Base-by-base conservation (phyloP, 1,139 yeast genomes). In the Saccharomyces uvarum region DNA sequence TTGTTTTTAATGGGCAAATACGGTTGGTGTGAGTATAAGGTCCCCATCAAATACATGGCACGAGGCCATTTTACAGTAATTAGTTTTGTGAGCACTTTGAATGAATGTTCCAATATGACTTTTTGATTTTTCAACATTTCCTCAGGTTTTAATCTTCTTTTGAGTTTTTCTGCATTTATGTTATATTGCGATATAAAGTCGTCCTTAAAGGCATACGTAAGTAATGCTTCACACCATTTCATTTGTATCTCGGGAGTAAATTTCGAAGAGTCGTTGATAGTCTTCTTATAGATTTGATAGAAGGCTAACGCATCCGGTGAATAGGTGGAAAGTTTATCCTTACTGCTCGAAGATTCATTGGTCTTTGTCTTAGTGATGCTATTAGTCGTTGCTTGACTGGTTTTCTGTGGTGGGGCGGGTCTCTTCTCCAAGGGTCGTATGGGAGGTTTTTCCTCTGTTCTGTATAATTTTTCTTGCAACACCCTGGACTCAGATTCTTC, bases 1-100 rank as follows among this genome's bases (percentile, higher is more conserved):
- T 69, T 67, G 21, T 65, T 60, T 26, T 61, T 59, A n/a, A 64
- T 60, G 38, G 57, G 57, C 49, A 66, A 51, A 49, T 67, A 66
- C 2, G 69, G 65, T 53, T 60, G 74, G 65, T 59, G 75, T 78
- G 88, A 82, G 63, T 81, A 84, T 49, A 82, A 72, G 42, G 84
- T 78, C 1, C 85, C 91, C 57, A 83, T 66, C 55, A 77, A 76
- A 59, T 79, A 81, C 61, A 80, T 69, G 1, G 89, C 86, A 53
- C 83, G 71, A 62, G 77, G 68, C 60, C 72, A 64, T 54, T 77
- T 66, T 55, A 74, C 64, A 51, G 72, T 64, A 2, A 77, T 74
- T 9, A 82, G 70, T 59, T 80, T 80, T 57, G 81, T 82, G 57
- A 83, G 70, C 13, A 82, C 78, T 63, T 82, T 82, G 52, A 80